Conservation (phyloP, 805 yeast genomes). For the Pichia nakasei region DNA sequence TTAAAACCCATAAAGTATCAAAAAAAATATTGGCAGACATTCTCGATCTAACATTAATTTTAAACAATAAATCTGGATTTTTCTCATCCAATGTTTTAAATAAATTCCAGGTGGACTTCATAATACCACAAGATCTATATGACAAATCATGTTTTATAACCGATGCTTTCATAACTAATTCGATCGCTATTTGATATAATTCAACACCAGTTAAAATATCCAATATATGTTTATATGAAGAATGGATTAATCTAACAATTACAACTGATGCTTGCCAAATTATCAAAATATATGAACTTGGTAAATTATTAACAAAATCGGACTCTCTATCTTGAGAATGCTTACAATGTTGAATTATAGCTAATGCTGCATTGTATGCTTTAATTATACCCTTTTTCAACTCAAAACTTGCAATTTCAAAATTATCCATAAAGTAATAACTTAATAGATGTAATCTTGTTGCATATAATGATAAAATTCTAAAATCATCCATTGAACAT, state of each 20-base stretch:
- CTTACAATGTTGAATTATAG: slow-evolving; percentile 59
- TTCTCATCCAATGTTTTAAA: slow-evolving; percentile 60
- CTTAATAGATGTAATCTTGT: slow-evolving; percentile 78
- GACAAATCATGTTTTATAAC: slow-evolving; percentile 88
- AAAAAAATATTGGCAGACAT: slow-evolving; percentile 91
- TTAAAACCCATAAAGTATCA: slow-evolving; percentile 75
- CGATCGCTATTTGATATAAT: slow-evolving; percentile 58
- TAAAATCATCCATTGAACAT: slow-evolving; percentile 51
- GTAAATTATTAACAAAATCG: slow-evolving; percentile 65
- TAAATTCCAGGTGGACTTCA: slow-evolving; percentile 90
- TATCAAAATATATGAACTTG: slow-evolving; percentile 71
- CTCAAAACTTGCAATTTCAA: slow-evolving; percentile 43
- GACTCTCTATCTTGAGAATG: slow-evolving; percentile 50
- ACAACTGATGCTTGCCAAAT: slow-evolving; percentile 92
- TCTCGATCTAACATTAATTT: slow-evolving; percentile 63
- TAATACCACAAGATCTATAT: slow-evolving; percentile 84
- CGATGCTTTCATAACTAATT: slow-evolving; percentile 67
- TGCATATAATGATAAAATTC: slow-evolving; percentile 60
- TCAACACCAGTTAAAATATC: slow-evolving; percentile 67
- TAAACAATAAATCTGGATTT: slow-evolving; percentile 25
- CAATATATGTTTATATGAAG: slow-evolving; percentile 55
- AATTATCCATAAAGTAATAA: slow-evolving; percentile 68
- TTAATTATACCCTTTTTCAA: slow-evolving; percentile 64
- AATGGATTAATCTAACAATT: slow-evolving; percentile 69
- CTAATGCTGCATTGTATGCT: slow-evolving; percentile 72